Percentiles rank a stretch among this genome's conserved stretches.
Conservation (phyloP, 106 monocot species). For the Amphibolis antarctica region DNA sequence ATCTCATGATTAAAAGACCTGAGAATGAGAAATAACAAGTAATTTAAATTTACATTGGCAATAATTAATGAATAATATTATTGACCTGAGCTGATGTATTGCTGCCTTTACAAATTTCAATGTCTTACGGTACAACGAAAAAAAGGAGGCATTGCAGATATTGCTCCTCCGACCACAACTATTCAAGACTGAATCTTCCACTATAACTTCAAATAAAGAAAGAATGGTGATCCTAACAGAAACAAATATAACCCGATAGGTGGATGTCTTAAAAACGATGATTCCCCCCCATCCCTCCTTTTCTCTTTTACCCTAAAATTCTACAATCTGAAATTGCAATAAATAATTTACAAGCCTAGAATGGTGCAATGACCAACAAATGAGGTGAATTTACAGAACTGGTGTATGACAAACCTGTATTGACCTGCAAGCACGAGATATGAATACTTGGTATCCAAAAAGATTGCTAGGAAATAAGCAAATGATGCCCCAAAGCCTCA, state of each 20-base stretch:
- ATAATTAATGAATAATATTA: no score
- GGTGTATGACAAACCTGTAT: neutral
- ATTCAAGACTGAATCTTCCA: neutral
- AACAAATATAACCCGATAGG: neutral
- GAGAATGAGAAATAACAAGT: no score
- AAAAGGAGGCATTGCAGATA: no score
- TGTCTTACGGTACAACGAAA: no score
- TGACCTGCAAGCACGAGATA: neutral
- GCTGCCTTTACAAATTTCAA: no score
- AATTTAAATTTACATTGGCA: no score
- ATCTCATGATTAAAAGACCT: no score
- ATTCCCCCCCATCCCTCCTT: neutral
- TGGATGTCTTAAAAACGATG: neutral
- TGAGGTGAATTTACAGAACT: conserved; percentile 21
- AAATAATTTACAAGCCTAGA: conserved; percentile 5
- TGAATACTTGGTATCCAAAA: neutral
- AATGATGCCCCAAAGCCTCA: conserved; percentile 24
- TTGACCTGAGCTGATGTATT: no score
- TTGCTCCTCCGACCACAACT: neutral
- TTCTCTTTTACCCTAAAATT: neutral
- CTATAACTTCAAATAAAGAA: no score
- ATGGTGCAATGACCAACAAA: conserved; percentile 3
- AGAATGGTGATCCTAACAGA: conserved; percentile 1
- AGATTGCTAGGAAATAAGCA: neutral
- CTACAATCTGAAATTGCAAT: conserved; percentile 7